Evolutionary conservation across 169 alveolate genomes (phyloP), one percentile per base, ranked within the genome.

Genomic region (Perkinsus marinus): DNA sequence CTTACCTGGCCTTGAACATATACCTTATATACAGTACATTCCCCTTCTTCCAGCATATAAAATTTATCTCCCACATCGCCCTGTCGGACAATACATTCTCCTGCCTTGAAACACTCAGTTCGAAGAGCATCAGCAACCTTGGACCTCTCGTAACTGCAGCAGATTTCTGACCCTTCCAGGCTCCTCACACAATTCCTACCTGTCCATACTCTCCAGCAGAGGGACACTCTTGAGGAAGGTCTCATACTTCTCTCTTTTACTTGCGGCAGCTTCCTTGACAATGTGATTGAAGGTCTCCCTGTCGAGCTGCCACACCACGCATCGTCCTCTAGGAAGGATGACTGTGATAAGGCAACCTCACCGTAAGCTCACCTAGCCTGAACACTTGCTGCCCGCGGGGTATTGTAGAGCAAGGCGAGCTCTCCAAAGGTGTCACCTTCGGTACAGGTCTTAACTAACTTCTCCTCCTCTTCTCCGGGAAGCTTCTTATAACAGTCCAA

Each of bases 351-450:
- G n/a, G n/a, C n/a, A n/a, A n/a, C n/a, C n/a, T n/a, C n/a, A n/a
- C n/a, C n/a, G n/a, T n/a, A n/a, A n/a, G n/a, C 96, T 39, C 92
- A 94, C 43, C 92, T 93, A n/a, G 98, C 98, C 38, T 90, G 92
- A 10, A 98, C 98, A 0, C 98, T 96, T 3, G 99, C 98, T n/a
- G 99, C 98, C 92, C 99, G 95, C n/a, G 98, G 98, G 39, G 97
- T 94, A 94, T 97, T 98, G 94, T 98, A 98, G 39, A 98, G 95
- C 43, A 98, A 94, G 19, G 99, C 98, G 0, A 98, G 96, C 93
- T 98, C 99, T 22, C 99, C 99, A 93, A 98, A 97, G 26, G 97
- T 95, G 92, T 97, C 99, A 37, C 99, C 99, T 7, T 97, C 91
- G 94, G 57, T 93, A 43, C 93, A 95, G 93, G 93, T 94, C 95